phyloP scores from a whole-genome alignment of 2,329 filamentous ascomycete genomes.

The Aspergillus clavatus region DNA sequence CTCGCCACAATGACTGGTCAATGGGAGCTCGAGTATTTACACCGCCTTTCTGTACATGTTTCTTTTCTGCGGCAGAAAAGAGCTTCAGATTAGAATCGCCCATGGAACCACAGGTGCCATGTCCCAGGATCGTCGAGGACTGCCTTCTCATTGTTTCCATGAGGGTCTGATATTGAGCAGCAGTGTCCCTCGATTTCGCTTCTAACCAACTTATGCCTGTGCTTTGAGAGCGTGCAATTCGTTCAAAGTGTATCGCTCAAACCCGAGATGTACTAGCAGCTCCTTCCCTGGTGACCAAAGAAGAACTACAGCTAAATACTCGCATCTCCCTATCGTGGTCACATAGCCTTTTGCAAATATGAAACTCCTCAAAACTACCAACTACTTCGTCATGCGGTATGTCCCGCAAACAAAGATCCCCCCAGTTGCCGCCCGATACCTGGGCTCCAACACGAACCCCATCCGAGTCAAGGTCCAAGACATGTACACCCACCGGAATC shows the following conservation, averaged over 20 bases:
- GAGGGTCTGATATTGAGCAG: not conserved
- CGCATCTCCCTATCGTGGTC: not conserved
- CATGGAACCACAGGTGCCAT: not conserved
- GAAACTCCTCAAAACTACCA: constrained; percentile 16
- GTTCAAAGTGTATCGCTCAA: too few species aligned
- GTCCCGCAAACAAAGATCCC: constrained; percentile 18
- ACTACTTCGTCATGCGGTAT: constrained; percentile 24
- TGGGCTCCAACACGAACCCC: constrained; percentile 25
- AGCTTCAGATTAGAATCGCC: not conserved
- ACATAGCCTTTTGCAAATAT: constrained; percentile 6
- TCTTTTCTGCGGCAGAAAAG: constrained; percentile 10
- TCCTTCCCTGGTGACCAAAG: not conserved
- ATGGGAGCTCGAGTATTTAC: not conserved
- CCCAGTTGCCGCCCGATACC: constrained; percentile 29
- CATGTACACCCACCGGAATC: constrained; percentile 35
- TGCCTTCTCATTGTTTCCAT: not conserved
- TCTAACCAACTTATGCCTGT: not conserved
- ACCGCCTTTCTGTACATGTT: constrained; percentile 13
- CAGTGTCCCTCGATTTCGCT: not conserved
- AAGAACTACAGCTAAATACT: not conserved
- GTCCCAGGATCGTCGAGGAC: not conserved
- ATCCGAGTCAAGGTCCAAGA: constrained; percentile 36
- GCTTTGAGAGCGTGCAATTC: not conserved
- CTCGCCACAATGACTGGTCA: constrained; percentile 14
- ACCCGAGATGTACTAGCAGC: not conserved